Conservation (phyloP, 805 yeast species). For the Ogataea haglerorum region DNA sequence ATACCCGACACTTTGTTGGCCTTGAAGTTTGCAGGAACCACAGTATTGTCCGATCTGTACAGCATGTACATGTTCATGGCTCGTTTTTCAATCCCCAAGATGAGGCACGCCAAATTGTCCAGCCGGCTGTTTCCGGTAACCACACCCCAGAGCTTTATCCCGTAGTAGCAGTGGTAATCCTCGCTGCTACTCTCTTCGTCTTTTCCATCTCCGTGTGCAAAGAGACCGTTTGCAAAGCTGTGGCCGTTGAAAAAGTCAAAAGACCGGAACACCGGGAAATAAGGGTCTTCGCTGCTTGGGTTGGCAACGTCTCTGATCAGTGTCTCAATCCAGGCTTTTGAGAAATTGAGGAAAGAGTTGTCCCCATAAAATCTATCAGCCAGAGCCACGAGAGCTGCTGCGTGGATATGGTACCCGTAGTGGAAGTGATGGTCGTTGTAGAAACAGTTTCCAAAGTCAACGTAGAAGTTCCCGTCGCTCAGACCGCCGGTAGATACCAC, state of each 20-base stretch:
- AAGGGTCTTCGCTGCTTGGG: conserved; percentile 48
- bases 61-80: conserved; percentile 57
- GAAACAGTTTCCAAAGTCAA: conserved; percentile 68
- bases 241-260: conserved; percentile 77
- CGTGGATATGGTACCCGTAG: conserved; percentile 78
- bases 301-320: conserved; percentile 67
- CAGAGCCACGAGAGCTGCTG: conserved; percentile 75
- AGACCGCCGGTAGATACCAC: conserved; percentile 63
- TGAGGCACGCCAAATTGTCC: conserved; percentile 54
- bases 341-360: conserved; percentile 47
- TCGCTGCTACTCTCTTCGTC: conserved; percentile 72
- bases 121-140: conserved; percentile 51
- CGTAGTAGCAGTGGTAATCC: conserved; percentile 67
- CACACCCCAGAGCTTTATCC: conserved; percentile 65
- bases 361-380: conserved; percentile 50
- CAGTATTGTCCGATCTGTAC: conserved; percentile 43
- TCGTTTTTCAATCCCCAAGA: conserved; percentile 52
- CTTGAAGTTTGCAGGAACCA: conserved; percentile 49
- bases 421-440: conserved; percentile 90
- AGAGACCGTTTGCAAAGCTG: conserved; percentile 71
- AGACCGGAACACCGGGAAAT: conserved; percentile 61
- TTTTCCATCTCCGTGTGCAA: conserved; percentile 61
- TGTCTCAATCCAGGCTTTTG: conserved; percentile 56
- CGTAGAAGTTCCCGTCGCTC: conserved; percentile 32
- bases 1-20: conserved; percentile 67